Percentiles rank a stretch among this genome's conserved stretches.
Conservation (phyloP, 2,329 filamentous ascomycete species). For the Fusarium multiceps region DNA sequence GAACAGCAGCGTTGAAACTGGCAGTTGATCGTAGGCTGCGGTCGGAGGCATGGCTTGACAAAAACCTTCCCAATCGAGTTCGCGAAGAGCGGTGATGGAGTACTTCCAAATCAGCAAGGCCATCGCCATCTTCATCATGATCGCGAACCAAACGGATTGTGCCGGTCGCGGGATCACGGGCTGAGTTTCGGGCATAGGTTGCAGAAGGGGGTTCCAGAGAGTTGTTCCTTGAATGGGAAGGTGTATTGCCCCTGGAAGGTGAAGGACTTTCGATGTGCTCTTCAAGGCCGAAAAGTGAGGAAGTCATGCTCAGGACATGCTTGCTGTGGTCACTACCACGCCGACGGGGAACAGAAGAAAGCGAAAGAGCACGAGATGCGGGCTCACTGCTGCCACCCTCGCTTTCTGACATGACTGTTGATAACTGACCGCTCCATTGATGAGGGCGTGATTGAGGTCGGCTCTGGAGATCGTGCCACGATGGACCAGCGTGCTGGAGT, state of each 20-base stretch:
- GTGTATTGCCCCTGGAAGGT: conserved; percentile 54
- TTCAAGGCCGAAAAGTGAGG: conserved; percentile 60
- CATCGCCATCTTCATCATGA: conserved; percentile 73
- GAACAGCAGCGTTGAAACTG: conserved; percentile 62
- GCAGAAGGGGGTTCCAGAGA: conserved; percentile 64
- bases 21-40: conserved; percentile 63
- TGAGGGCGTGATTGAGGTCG: conserved; percentile 55
- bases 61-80: conserved; percentile 63
- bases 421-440: conserved; percentile 73
- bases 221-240: conserved; percentile 55
- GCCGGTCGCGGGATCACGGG: conserved; percentile 51
- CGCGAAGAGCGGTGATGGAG: conserved; percentile 65
- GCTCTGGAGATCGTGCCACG: conserved; percentile 38
- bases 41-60: conserved; percentile 62
- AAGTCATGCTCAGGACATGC: conserved; percentile 68
- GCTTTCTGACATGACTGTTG: conserved; percentile 71
- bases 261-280: conserved; percentile 52
- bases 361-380: conserved; percentile 61
- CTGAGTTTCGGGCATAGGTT: conserved; percentile 54
- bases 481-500: conserved; percentile 42
- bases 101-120: conserved; percentile 68
- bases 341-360: conserved; percentile 56
- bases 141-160: conserved; percentile 63
- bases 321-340: conserved; percentile 66
- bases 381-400: conserved; percentile 65